Base-by-base conservation (phyloP, 768 basidiomycete genomes). In the Zangia roseola region DNA sequence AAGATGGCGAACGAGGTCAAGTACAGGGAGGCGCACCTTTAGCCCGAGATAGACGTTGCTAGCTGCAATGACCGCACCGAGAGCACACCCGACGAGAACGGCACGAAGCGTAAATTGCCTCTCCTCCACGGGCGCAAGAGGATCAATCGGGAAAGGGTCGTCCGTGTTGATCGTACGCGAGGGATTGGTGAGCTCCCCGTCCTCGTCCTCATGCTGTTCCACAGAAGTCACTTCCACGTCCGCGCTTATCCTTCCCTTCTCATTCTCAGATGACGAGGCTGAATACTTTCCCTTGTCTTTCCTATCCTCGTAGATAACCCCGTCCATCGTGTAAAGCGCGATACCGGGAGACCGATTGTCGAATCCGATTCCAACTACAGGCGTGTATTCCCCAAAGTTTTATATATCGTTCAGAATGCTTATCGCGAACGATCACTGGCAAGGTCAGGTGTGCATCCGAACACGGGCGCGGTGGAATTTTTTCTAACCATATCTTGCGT, bases 11-110 rank as follows among this genome's bases (percentile, higher is more conserved):
- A 43, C 8, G 7, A 40, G 19, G 43, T 13, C 40, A 20, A 24
- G 26, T 26, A 10, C 16, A 12, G 31, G 26, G 6, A 6, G 39
- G 19, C 54, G 14, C 30, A 58, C 64, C 69, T 86, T 84, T 49
- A 85, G 64, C 33, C 84, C 81, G 19, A 84, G 78, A 62, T 86
- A 84, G 50, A 86, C 79, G 62, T 83, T 82, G 40, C 79, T 80
- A 12, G 83, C 79, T 40, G 78, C 76, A 23, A 84, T 78, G 61
- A 83, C 53, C 34, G 75, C 78, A 25, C 82, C 79, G 24, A 84
- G 71, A 14, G 46, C 51, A 56, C 74, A 75, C 49, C 80, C 79
- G 48, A 80, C 75, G 42, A 80, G 52, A 17, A 83, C 52, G 38
- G 79, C 75, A 46, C 80, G 72, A 54, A 80, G 52, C 10, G 80